Conservation (phyloP, 768 basidiomycete genomes). For the Tylopilus felleus region DNA sequence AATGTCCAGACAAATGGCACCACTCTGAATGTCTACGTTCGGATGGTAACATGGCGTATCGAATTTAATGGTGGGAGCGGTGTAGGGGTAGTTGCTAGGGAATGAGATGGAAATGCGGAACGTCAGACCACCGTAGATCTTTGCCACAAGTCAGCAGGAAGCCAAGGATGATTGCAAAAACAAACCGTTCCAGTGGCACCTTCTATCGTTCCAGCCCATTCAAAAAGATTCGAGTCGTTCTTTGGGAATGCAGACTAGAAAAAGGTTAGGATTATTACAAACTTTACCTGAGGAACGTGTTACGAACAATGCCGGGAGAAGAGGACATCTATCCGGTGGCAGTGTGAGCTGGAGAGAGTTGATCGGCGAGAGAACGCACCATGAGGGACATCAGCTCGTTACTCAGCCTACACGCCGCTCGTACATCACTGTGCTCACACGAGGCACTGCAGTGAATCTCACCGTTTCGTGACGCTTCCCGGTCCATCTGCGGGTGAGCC, state of each 20-base stretch:
- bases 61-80: slow-evolving; percentile 80
- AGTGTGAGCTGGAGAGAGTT: slow-evolving; percentile 2
- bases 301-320: slow-evolving; percentile 79
- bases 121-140: slow-evolving; percentile 76
- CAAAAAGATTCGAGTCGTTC: slow-evolving; percentile 80
- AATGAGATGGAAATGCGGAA: slow-evolving; percentile 85
- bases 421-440: slow-evolving; percentile 1
- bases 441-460: not conserved
- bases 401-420: slow-evolving; percentile 48
- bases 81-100: slow-evolving; percentile 86
- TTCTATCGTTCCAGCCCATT: slow-evolving; percentile 88
- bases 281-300: not conserved
- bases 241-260: slow-evolving; percentile 85
- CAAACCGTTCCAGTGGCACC: slow-evolving; percentile 66
- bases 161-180: not conserved
- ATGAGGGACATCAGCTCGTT: slow-evolving; percentile 88
- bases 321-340: slow-evolving; percentile 67
- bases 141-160: slow-evolving; percentile 6
- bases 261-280: not conserved
- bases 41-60: slow-evolving; percentile 90
- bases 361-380: slow-evolving; percentile 46
- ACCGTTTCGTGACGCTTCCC: slow-evolving; percentile 87
- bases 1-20: slow-evolving; percentile 85
- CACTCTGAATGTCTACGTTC: slow-evolving; percentile 77
- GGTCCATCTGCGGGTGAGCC: slow-evolving; percentile 54